A percentile compares a stretch with the other conserved stretches of the same genome.
These are phyloP conservation scores for Chlorella sorokiniana DNA, from an alignment of 139 green algal genomes.

Conservation along the genomic window DNA sequence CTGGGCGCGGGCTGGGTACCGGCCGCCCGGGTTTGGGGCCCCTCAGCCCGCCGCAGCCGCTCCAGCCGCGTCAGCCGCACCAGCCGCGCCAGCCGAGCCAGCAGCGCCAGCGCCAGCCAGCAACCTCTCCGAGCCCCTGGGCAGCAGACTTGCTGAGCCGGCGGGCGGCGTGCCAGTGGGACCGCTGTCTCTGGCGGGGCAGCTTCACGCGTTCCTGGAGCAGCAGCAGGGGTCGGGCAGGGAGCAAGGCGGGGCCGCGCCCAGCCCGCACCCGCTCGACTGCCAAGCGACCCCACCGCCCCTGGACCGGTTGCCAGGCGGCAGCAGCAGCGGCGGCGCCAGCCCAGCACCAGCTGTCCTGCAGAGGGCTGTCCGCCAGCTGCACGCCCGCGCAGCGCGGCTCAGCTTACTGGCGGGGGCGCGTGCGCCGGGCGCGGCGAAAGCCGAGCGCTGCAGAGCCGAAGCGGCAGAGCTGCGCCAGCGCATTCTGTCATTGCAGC, in stretches of 20 bases:
- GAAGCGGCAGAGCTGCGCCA: neutral
- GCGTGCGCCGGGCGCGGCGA: neutral
- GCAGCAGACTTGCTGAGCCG: neutral
- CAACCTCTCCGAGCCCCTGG: neutral
- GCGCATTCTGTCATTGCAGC: neutral
- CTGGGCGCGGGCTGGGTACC: neutral
- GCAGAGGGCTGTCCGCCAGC: neutral
- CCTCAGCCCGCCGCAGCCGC: neutral
- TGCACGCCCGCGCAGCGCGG: neutral
- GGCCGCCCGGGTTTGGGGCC: neutral
- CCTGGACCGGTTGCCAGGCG: neutral
- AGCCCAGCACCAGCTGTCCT: neutral
- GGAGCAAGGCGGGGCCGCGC: neutral
- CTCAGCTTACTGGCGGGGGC: constrained; percentile 4
- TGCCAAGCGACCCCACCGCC: neutral
- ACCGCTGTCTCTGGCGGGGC: neutral
- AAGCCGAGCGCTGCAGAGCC: neutral
- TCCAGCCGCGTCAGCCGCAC: neutral
- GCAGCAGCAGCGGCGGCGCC: neutral
- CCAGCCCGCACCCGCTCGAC: neutral
- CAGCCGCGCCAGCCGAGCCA: neutral
- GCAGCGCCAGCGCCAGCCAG: neutral
- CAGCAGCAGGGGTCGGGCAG: neutral
- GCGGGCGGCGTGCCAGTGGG: too few species aligned
- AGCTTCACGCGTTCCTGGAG: constrained; percentile 1